phyloP scores from a whole-genome alignment of 805 yeast genomes.

The Yamadazyma ubonensis region DNA sequence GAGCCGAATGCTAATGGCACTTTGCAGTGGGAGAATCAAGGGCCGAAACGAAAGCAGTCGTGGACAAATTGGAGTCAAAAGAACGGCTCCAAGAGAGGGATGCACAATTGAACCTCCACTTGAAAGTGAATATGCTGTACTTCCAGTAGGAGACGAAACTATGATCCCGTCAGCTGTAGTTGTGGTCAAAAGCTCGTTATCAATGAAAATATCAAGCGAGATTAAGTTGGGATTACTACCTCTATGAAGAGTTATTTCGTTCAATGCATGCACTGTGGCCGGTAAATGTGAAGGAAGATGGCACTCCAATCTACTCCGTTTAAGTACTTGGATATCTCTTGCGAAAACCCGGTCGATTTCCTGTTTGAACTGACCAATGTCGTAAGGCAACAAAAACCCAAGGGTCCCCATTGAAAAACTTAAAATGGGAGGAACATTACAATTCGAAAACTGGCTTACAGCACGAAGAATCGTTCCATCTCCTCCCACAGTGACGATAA shows the following conservation, averaged over 20 bases:
- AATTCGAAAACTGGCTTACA: slow-evolving; percentile 70
- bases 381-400: slow-evolving; percentile 88
- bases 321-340: slow-evolving; percentile 61
- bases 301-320: slow-evolving; percentile 78
- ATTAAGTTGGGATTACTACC: slow-evolving; percentile 87
- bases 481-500: slow-evolving; percentile 89
- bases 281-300: slow-evolving; percentile 38
- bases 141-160: slow-evolving; percentile 89
- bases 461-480: slow-evolving; percentile 92
- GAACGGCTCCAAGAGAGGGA: slow-evolving; percentile 78
- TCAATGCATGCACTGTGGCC: slow-evolving; percentile 70
- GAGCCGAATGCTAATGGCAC: slow-evolving; percentile 67
- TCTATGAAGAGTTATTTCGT: slow-evolving; percentile 84
- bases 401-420: slow-evolving; percentile 88
- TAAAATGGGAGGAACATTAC: slow-evolving; percentile 81
- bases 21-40: slow-evolving; percentile 71
- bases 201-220: slow-evolving; percentile 78
- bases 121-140: slow-evolving; percentile 86
- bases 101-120: slow-evolving; percentile 94
- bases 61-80: slow-evolving; percentile 90
- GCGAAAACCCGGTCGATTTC: slow-evolving; percentile 68
- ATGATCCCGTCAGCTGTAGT: slow-evolving; percentile 91
- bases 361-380: slow-evolving; percentile 56
- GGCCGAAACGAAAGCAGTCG: slow-evolving; percentile 90
- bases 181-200: slow-evolving; percentile 79